A percentile compares a stretch with the other conserved stretches of the same genome.
Conservation (phyloP, 176 grass and related monocot species). For the Lolium perenne region DNA sequence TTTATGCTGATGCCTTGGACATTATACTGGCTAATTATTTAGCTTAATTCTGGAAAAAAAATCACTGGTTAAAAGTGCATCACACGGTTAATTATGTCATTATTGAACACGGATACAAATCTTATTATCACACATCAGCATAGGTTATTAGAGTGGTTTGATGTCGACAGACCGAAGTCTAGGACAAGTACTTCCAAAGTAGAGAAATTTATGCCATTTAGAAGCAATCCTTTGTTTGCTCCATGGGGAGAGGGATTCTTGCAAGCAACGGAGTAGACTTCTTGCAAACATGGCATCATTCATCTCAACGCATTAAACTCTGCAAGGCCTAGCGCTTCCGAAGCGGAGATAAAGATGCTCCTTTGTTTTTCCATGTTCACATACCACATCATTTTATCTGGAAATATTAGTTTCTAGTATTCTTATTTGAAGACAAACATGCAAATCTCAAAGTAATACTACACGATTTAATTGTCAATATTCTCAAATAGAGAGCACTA, state of each 20-base stretch:
- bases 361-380: constrained; percentile 7
- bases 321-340: not conserved
- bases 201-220: not conserved
- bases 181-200: constrained; percentile 1
- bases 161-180: not conserved
- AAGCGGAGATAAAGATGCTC: not conserved
- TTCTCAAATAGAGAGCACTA: not conserved
- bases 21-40: not conserved
- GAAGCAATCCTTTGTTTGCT: not conserved
- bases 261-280: constrained; percentile 44
- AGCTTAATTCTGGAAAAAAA: not conserved
- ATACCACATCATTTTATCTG: not conserved
- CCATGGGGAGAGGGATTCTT: constrained; percentile 20
- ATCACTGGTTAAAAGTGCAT: not conserved
- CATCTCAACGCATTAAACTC: constrained; percentile 1
- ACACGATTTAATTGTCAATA: not conserved
- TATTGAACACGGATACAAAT: not conserved
- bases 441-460: too few species aligned
- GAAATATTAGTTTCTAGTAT: not conserved
- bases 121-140: not conserved
- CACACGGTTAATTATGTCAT: not conserved
- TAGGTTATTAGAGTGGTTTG: not conserved
- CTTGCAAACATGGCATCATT: constrained; percentile 4
- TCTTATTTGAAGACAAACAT: not conserved
- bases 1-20: not conserved